phyloP scores from a whole-genome alignment of 371 early-diverging fungal species.

The Mucor racemosus region DNA sequence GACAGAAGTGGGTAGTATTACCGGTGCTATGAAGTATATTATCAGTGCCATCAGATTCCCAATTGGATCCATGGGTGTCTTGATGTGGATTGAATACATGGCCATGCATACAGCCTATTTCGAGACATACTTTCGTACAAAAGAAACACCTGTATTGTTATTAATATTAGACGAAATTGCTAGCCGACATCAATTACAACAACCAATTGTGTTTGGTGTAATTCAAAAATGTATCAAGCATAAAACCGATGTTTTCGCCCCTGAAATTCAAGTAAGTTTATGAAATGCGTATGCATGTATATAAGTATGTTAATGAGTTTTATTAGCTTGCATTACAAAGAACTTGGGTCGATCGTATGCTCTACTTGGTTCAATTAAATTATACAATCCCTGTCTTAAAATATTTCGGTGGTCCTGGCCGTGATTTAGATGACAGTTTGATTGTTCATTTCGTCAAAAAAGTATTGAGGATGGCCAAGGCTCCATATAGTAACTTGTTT shows the following conservation, averaged over 20 bases:
- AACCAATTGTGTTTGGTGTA: conserved; percentile 62
- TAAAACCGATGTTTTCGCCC: conserved; percentile 49
- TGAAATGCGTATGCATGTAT: not conserved
- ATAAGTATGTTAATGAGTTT: not conserved
- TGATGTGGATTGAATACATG: conserved; percentile 69
- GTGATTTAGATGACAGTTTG: conserved; percentile 62
- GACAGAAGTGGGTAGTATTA: conserved; percentile 32
- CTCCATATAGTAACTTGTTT: conserved; percentile 55
- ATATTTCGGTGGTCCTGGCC: conserved; percentile 51
- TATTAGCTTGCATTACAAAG: conserved; percentile 65
- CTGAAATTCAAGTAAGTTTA: conserved; percentile 58
- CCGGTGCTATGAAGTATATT: conserved; percentile 35
- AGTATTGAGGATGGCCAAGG: conserved; percentile 52
- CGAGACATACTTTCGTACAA: conserved; percentile 68
- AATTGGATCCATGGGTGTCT: conserved; percentile 58
- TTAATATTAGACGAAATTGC: conserved; percentile 74
- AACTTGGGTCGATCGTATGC: conserved; percentile 66
- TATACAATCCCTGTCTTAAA: conserved; percentile 64
- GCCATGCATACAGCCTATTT: conserved; percentile 65
- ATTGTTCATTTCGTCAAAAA: conserved; percentile 61
- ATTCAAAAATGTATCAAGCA: conserved; percentile 48
- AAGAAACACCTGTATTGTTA: conserved; percentile 63
- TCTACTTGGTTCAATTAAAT: conserved; percentile 65
- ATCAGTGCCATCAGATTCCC: conserved; percentile 43
- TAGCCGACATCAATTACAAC: conserved; percentile 65